Evolutionary conservation across 1,139 yeast genomes (phyloP).

Genomic region (Yamadazyma epiphylla): DNA sequence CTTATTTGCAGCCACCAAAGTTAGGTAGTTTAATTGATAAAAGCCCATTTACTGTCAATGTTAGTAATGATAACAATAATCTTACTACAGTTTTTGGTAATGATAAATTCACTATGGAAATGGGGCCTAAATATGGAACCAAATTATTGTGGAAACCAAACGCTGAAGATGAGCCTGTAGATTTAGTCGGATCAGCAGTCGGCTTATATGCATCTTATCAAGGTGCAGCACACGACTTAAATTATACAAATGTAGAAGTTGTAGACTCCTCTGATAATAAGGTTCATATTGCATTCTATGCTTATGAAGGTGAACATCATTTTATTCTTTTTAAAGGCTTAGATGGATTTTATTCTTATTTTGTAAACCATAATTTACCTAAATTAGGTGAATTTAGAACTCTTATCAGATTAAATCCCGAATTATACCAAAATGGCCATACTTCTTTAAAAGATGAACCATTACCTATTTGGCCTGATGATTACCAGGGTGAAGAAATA

Average conservation of each 20-base stretch:
- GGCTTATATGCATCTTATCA: slow-evolving; percentile 8
- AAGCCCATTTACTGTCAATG: slow-evolving; percentile 3
- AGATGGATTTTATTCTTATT: slow-evolving; percentile 10
- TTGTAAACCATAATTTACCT: slow-evolving; percentile 8
- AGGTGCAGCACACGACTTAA: slow-evolving; percentile 4
- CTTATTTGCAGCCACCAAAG: not conserved
- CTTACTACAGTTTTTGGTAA: slow-evolving; percentile 3
- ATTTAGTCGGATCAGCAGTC: slow-evolving; percentile 6
- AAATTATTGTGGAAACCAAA: slow-evolving; percentile 6
- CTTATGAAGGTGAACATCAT: slow-evolving; percentile 4
- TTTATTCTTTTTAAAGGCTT: slow-evolving; percentile 6
- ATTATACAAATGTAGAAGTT: slow-evolving; percentile 5
- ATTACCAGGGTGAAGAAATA: slow-evolving; percentile 5
- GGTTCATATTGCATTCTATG: slow-evolving; percentile 6
- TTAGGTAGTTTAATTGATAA: slow-evolving; percentile 1
- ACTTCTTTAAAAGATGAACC: slow-evolving; percentile 8
- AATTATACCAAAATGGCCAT: slow-evolving; percentile 7
- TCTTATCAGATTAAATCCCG: slow-evolving; percentile 7
- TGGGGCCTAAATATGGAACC: slow-evolving; percentile 6
- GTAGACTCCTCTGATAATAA: slow-evolving; percentile 2
- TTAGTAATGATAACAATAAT: slow-evolving; percentile 1
- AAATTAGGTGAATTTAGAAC: slow-evolving; percentile 10
- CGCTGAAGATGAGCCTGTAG: slow-evolving; percentile 6
- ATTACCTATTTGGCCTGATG: slow-evolving; percentile 8
- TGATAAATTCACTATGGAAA: slow-evolving; percentile 7